phyloP scores from a whole-genome alignment of 306 rosid species.

The Pyrus communis region DNA sequence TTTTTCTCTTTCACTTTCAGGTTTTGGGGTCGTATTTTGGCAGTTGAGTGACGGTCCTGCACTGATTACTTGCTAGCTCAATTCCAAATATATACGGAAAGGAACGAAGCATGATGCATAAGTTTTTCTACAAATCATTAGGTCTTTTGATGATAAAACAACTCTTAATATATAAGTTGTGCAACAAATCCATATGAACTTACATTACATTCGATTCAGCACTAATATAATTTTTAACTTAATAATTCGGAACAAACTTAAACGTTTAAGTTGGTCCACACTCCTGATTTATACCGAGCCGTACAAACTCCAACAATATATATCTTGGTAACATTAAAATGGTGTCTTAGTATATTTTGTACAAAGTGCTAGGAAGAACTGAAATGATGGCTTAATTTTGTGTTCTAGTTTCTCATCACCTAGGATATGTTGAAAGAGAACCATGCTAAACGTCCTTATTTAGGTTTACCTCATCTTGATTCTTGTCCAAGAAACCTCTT shows the following conservation, averaged over 20 bases:
- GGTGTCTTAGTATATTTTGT: not conserved
- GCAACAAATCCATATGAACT: rapidly evolving
- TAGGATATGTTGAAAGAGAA: not conserved
- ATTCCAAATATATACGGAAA: not conserved
- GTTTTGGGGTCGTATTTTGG: not conserved
- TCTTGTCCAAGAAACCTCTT: too few relatives aligned
- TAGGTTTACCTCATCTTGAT: not conserved
- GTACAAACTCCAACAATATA: too few relatives aligned
- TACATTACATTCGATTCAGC: too few relatives aligned
- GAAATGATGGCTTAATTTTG: not conserved
- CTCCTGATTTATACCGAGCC: too few relatives aligned
- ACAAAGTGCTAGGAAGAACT: not conserved
- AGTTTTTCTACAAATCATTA: too few relatives aligned
- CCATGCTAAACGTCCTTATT: not conserved
- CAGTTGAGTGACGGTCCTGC: not conserved
- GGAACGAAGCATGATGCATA: not conserved
- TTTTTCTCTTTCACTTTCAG: not conserved
- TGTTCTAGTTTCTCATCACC: not conserved
- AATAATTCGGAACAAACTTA: too few relatives aligned
- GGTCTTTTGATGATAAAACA: not conserved
- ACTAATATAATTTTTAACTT: too few relatives aligned
- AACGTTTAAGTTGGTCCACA: too few relatives aligned
- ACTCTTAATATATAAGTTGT: too few relatives aligned
- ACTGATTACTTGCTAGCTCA: too few relatives aligned
- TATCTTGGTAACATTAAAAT: not conserved